Evolutionary conservation across 225 moss, liverwort and hornwort species (phyloP).

Genomic region (Physcomitrium patens): DNA sequence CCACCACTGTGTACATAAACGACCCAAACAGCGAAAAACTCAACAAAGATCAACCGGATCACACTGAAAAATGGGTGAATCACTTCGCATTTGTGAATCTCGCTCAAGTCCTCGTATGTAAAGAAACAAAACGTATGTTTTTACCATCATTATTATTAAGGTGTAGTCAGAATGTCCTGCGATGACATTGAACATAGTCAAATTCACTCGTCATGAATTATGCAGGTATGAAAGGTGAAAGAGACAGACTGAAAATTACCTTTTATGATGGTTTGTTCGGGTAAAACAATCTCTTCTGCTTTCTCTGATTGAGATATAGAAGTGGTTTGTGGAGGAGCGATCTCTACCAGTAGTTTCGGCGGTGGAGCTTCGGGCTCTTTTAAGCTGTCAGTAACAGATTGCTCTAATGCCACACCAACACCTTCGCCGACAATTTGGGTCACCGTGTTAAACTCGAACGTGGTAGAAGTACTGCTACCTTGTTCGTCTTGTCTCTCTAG

Average conservation of each 20-base stretch:
- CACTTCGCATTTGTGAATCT: too few species aligned
- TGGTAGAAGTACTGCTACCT: conserved; percentile 25
- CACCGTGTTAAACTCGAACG: conserved; percentile 31
- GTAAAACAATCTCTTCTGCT: not conserved
- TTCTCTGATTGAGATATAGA: conserved; percentile 3
- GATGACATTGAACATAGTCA: not conserved
- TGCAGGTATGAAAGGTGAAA: not conserved
- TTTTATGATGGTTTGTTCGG: not conserved
- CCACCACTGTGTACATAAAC: too few species aligned
- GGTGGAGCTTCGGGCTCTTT: conserved; percentile 14
- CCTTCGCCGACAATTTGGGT: conserved; percentile 15
- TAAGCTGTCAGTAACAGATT: conserved; percentile 29
- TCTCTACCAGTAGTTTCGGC: conserved; percentile 15
- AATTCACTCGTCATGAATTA: not conserved
- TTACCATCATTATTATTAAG: too few species aligned
- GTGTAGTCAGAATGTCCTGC: too few species aligned
- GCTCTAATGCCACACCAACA: conserved; percentile 12
- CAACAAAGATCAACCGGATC: too few species aligned
- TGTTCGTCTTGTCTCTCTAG: conserved; percentile 19
- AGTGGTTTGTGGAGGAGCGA: conserved; percentile 16
- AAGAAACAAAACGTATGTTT: too few species aligned
- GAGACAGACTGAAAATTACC: conserved; percentile 3
- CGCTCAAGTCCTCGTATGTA: too few species aligned
- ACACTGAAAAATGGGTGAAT: too few species aligned
- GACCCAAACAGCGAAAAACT: too few species aligned